Conservation (phyloP, 108 stramenopile species). For the Epithemia pelagica region DNA sequence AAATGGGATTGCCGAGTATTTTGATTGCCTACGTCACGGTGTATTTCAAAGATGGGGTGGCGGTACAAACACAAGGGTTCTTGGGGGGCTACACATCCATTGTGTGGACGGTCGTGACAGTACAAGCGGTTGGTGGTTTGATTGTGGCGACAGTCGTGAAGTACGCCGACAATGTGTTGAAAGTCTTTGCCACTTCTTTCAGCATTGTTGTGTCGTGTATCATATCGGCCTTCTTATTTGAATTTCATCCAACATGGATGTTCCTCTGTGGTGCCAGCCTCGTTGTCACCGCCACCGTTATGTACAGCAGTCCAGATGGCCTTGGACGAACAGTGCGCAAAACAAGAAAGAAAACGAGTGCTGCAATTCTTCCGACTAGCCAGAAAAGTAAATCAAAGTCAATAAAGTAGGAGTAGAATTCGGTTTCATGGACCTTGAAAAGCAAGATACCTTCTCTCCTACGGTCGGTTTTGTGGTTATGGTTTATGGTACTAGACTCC, state of each 20-base stretch:
- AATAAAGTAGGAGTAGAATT: too few species aligned
- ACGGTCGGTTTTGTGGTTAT: too few species aligned
- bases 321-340: slow-evolving; percentile 15
- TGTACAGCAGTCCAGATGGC: slow-evolving; percentile 66
- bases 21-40: slow-evolving; percentile 73
- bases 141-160: slow-evolving; percentile 86
- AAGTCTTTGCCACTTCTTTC: slow-evolving; percentile 89
- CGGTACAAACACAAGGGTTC: slow-evolving; percentile 71
- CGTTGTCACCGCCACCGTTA: slow-evolving; percentile 62
- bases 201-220: slow-evolving; percentile 88
- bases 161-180: slow-evolving; percentile 83
- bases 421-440: too few species aligned
- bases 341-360: not conserved
- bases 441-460: too few species aligned
- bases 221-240: slow-evolving; percentile 84
- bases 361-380: too few species aligned
- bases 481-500: too few species aligned
- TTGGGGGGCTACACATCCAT: slow-evolving; percentile 79
- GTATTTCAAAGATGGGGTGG: slow-evolving; percentile 52
- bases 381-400: too few species aligned
- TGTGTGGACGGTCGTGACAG: slow-evolving; percentile 82
- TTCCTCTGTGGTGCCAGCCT: slow-evolving; percentile 67
- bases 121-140: slow-evolving; percentile 94
- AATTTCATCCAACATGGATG: slow-evolving; percentile 66
- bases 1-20: slow-evolving; percentile 94